Percentiles rank a stretch among this genome's conserved stretches.
phyloP scores from a whole-genome alignment of 306 rosid species.

The Castanea mollissima region DNA sequence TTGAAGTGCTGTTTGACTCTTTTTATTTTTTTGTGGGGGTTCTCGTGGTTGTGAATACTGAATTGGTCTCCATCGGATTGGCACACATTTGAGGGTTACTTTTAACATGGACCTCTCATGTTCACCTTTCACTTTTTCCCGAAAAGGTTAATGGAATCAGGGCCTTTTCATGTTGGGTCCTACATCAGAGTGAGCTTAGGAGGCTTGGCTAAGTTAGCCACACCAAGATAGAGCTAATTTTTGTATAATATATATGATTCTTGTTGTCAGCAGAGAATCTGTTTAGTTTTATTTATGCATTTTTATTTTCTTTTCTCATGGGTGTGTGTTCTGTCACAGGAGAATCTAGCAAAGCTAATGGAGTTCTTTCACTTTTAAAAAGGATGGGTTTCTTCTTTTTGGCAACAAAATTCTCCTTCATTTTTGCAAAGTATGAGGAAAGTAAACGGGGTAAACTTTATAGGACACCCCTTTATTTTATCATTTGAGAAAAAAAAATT shows the following conservation, averaged over 20 bases:
- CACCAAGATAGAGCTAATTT: not conserved
- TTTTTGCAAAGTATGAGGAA: not conserved
- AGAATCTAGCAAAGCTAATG: conserved; percentile 28
- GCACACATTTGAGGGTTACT: conserved; percentile 31
- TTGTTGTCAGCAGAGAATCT: conserved; percentile 28
- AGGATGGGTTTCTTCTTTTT: conserved; percentile 6
- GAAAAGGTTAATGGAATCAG: conserved; percentile 32
- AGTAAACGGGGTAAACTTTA: not conserved
- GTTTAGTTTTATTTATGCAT: not conserved
- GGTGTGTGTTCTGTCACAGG: not conserved
- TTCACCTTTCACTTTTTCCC: conserved; percentile 21
- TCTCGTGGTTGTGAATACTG: conserved; percentile 25
- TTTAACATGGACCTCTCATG: conserved; percentile 68
- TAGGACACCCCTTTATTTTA: not conserved
- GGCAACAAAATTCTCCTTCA: not conserved
- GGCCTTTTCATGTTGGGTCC: conserved; percentile 26
- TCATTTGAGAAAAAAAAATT: not conserved
- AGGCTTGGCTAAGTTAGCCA: conserved; percentile 23
- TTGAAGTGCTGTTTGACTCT: conserved; percentile 27
- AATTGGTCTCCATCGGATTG: conserved; percentile 29
- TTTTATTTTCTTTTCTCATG: not conserved
- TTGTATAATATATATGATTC: not conserved
- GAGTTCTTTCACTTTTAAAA: conserved; percentile 8
- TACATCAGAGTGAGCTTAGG: conserved; percentile 16
- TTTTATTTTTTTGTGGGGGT: not conserved